These are phyloP conservation scores for Phytopythium chamaehyphon DNA, from an alignment of 352 stramenopile genomes.

Conservation along the genomic window DNA sequence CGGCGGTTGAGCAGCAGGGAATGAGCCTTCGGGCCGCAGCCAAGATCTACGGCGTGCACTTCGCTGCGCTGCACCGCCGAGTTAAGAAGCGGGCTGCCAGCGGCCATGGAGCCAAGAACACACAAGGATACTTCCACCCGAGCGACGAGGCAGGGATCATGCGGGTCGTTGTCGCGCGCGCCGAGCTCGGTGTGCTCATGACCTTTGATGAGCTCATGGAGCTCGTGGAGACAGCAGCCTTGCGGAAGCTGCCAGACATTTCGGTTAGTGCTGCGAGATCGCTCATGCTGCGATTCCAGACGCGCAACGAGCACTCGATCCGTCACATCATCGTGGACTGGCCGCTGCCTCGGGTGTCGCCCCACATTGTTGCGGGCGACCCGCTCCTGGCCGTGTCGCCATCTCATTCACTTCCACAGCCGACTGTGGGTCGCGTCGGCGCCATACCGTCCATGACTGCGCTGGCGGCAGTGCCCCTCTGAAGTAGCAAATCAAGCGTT, in stretches of 20 bases:
- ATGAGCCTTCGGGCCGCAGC: constrained; percentile 40
- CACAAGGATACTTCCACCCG: constrained; percentile 28
- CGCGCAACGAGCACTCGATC: constrained; percentile 35
- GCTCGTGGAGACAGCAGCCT: constrained; percentile 35
- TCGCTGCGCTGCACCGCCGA: constrained; percentile 37
- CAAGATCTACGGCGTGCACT: constrained; percentile 39
- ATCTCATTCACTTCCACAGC: no score
- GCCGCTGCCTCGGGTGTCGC: constrained; percentile 13
- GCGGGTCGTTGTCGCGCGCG: constrained; percentile 35
- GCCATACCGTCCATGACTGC: no score
- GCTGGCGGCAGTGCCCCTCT: neutral
- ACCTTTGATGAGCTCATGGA: constrained; percentile 52
- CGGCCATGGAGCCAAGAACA: constrained; percentile 3
- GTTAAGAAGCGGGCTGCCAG: constrained; percentile 36
- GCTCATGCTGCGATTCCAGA: constrained; percentile 36
- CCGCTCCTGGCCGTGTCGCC: neutral
- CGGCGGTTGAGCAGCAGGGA: constrained; percentile 37
- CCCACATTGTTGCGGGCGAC: neutral
- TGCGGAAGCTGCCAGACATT: constrained; percentile 46
- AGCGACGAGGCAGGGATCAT: constrained; percentile 46
- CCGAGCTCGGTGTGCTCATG: constrained; percentile 50
- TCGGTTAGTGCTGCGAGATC: constrained; percentile 36
- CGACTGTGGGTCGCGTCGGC: no score
- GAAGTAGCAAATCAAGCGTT: neutral
- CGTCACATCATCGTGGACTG: constrained; percentile 36